A percentile compares a stretch with the other conserved stretches of the same genome.
These are phyloP conservation scores for Nitzschia sp. DNA, from an alignment of 108 stramenopile species.

Conservation along the genomic window DNA sequence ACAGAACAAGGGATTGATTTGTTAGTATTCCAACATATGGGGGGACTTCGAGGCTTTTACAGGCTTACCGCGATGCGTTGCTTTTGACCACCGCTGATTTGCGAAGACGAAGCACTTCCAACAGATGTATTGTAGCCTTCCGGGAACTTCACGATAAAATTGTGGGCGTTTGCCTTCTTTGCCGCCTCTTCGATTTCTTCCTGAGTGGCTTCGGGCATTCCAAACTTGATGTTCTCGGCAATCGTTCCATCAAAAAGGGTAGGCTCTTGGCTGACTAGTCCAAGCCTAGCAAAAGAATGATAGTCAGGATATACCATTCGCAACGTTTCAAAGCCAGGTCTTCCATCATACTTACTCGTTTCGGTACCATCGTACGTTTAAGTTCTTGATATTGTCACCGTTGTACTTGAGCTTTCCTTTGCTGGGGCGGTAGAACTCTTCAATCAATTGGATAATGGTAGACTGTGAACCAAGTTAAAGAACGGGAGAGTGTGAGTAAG, in stretches of 20 bases:
- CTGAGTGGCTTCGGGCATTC: constrained; percentile 49
- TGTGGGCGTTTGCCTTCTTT: constrained; percentile 79
- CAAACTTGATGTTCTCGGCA: constrained; percentile 86
- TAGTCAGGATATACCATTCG: neutral
- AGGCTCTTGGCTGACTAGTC: constrained; percentile 67
- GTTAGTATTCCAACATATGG: no score
- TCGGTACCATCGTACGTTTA: constrained; percentile 77
- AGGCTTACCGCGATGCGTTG: constrained; percentile 64
- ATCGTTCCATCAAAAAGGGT: constrained; percentile 77
- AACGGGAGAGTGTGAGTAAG: neutral
- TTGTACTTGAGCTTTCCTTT: constrained; percentile 64
- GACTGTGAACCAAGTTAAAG: constrained; percentile 36
- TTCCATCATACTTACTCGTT: constrained; percentile 29
- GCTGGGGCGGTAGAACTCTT: constrained; percentile 74
- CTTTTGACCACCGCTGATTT: constrained; percentile 65
- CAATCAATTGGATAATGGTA: constrained; percentile 45
- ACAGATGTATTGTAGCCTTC: constrained; percentile 64
- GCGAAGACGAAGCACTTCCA: constrained; percentile 26
- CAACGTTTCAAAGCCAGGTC: neutral
- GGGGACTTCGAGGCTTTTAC: no score
- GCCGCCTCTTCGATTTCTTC: constrained; percentile 69
- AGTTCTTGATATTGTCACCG: constrained; percentile 62
- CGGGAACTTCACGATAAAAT: constrained; percentile 62
- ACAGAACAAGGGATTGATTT: neutral
- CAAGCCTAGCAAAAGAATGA: constrained; percentile 53